Evolutionary conservation across 371 early-diverging fungal genomes (phyloP), one percentile per base, ranked within the genome.

Genomic region (Thermomucor indicae-seudaticae): DNA sequence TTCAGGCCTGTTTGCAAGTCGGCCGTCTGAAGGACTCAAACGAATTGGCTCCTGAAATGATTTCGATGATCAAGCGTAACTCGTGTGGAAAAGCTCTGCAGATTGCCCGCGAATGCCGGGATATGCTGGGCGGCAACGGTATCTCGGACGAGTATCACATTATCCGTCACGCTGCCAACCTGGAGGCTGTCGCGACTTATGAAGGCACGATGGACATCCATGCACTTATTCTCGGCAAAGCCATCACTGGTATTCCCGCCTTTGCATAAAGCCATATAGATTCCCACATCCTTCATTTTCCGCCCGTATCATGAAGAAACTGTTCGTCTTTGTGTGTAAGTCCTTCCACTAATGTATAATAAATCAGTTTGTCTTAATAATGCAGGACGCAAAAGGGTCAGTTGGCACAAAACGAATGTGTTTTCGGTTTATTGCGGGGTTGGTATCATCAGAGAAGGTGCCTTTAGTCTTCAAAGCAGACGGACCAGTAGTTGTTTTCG

Each of bases 141-240:
- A 93, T 97, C 62, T 85, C 88, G 40, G 98, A 96, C 61, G 97
- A 97, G 62, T 98, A 96, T 74, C 95, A 95, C 60, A 91, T 97
- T 50, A 96, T 97, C 58, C 84, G 97, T 31, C 97, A 97, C 58
- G 85, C 93, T 48, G 88, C 88, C 71, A 98, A 98, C 72, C 75
- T 98, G 30, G 97, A 96, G 58, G 91, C 95, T 39, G 96, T 95
- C 35, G 94, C 94, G 72, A 98, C 98, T 5, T 98, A 98, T 61
- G 98, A 97, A 70, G 93, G 96, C 25, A 98, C 97, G 0, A 89
- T 93, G 55, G 97, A 96, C 65, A 82, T 98, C 34, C 98, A 98
- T 61, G 90, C 96, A 23, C 74, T 98, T 47, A 96, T 97, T 50
- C 65, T 98, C 28, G 98, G 97, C 43, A 81, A 95, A 38, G 97